A percentile compares a stretch with the other conserved stretches of the same genome.
Conservation (phyloP, 441 rosid genomes). For the Pelargonium citronellum region DNA sequence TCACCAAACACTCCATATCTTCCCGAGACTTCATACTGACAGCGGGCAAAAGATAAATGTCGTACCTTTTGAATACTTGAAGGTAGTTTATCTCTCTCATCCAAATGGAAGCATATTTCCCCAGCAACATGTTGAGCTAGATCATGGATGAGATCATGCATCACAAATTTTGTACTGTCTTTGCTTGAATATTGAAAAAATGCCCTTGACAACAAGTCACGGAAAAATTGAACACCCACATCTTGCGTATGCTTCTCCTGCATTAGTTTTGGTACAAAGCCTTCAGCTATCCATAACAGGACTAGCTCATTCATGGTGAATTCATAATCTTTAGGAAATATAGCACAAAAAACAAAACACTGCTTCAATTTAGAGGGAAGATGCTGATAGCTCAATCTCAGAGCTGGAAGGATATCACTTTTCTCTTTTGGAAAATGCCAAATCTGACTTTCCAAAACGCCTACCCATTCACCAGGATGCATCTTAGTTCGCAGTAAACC, state of each 20-base stretch:
- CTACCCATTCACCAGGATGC: not conserved
- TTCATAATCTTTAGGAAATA: not conserved
- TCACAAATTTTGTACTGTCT: not conserved
- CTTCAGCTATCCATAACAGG: conserved; percentile 14
- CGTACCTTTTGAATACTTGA: not conserved
- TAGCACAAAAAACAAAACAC: conserved; percentile 11
- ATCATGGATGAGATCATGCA: conserved; percentile 20
- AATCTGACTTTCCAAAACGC: not conserved
- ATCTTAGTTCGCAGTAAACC: not conserved
- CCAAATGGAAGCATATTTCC: not conserved
- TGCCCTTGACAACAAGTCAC: not conserved
- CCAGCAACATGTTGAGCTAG: not conserved
- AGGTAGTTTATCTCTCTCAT: not conserved
- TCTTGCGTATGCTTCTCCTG: not conserved
- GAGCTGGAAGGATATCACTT: not conserved
- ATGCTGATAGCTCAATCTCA: conserved; percentile 13
- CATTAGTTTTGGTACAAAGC: not conserved
- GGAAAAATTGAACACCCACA: not conserved
- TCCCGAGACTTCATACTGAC: no score
- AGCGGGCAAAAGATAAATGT: no score
- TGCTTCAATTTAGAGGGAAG: not conserved
- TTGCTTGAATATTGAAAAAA: conserved; percentile 13
- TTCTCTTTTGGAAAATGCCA: not conserved
- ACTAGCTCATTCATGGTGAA: not conserved
- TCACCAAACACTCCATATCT: no score